phyloP scores from a whole-genome alignment of 2,329 filamentous ascomycete genomes.

The Alternaria rosae region DNA sequence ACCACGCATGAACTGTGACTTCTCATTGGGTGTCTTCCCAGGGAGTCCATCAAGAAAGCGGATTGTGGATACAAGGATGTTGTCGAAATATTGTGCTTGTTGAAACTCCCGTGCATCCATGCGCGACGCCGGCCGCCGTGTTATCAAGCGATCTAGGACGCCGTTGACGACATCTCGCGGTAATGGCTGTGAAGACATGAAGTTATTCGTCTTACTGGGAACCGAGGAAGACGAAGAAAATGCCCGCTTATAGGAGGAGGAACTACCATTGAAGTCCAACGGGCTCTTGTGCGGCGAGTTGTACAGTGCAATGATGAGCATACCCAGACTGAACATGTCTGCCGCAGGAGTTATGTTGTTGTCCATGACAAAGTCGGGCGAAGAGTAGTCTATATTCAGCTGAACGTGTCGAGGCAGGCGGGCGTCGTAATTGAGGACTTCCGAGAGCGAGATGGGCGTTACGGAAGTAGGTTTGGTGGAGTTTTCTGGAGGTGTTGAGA shows the following conservation, averaged over 20 bases:
- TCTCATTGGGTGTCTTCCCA: constrained; percentile 89
- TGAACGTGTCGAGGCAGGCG: constrained; percentile 83
- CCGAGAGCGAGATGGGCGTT: constrained; percentile 79
- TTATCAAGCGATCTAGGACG: constrained; percentile 85
- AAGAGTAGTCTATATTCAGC: constrained; percentile 90
- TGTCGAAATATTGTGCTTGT: constrained; percentile 95
- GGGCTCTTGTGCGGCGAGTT: constrained; percentile 93
- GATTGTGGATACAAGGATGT: constrained; percentile 94
- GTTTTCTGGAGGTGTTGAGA: constrained; percentile 80
- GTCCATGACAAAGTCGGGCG: constrained; percentile 93
- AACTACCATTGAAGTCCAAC: constrained; percentile 79
- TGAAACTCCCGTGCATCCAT: constrained; percentile 92
- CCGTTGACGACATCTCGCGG: constrained; percentile 78
- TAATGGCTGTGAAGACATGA: constrained; percentile 78
- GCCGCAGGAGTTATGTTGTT: constrained; percentile 82
- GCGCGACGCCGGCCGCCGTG: constrained; percentile 83
- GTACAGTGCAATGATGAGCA: constrained; percentile 88
- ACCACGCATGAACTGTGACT: constrained; percentile 88
- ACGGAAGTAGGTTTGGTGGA: constrained; percentile 78
- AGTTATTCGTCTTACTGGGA: constrained; percentile 83
- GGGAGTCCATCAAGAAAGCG: constrained; percentile 92
- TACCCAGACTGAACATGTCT: constrained; percentile 92
- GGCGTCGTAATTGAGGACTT: constrained; percentile 84
- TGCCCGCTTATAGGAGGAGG: constrained; percentile 83
- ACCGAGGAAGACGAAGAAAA: constrained; percentile 81